Evolutionary conservation across 2,329 filamentous ascomycete species (phyloP).

Genomic region (Hortaea sp.): DNA sequence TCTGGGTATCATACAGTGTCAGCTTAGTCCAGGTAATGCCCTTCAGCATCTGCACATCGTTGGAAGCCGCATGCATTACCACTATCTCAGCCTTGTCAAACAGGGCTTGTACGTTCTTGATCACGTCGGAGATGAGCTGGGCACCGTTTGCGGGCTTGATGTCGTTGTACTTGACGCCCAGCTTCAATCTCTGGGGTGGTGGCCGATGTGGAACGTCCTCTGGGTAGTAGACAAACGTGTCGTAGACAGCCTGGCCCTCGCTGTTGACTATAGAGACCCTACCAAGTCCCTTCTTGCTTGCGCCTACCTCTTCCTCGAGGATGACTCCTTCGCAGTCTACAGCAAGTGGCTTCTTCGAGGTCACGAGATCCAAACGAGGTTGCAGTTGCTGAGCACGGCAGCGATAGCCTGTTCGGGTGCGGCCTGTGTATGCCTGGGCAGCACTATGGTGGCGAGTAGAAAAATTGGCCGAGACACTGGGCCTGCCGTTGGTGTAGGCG

Average conservation of each 20-base stretch:
- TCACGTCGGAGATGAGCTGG: background rate
- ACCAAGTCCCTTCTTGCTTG: background rate
- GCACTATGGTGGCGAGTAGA: background rate
- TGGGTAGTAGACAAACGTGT: background rate
- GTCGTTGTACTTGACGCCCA: background rate
- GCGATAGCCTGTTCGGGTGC: background rate
- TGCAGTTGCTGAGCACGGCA: background rate
- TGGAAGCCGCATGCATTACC: background rate
- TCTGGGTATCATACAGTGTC: background rate
- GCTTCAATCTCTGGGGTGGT: background rate
- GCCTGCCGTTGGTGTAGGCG: background rate
- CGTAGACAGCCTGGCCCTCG: background rate
- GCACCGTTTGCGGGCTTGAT: constrained; percentile 1
- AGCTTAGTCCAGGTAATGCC: background rate
- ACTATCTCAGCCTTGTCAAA: background rate
- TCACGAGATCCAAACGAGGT: background rate
- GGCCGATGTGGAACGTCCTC: background rate
- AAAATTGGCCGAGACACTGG: background rate
- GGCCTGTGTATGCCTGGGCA: background rate
- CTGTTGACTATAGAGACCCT: background rate
- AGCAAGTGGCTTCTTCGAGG: background rate
- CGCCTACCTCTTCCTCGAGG: background rate
- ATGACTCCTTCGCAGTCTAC: background rate
- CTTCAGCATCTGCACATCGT: background rate
- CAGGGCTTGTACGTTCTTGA: background rate